Evolutionary conservation across 495 filamentous ascomycete genomes (phyloP).

Genomic region (Neurospora tetraspora): DNA sequence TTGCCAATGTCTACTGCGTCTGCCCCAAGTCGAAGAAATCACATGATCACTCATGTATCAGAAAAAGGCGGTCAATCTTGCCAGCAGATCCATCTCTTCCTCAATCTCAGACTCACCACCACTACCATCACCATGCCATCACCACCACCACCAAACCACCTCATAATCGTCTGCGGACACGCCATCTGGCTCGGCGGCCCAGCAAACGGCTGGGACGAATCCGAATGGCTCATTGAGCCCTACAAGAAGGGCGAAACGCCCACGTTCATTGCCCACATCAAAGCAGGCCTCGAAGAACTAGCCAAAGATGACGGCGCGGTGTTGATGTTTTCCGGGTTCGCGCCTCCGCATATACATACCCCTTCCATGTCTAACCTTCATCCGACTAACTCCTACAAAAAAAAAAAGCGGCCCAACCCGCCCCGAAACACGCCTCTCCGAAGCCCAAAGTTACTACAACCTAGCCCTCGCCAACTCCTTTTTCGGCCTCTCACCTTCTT

Average conservation of each 20-base stretch:
- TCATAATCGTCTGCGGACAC: constrained; percentile 75
- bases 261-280: constrained; percentile 63
- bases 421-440: constrained; percentile 41
- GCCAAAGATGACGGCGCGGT: constrained; percentile 30
- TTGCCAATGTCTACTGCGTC: background rate
- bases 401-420: constrained; percentile 52
- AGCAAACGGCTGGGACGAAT: constrained; percentile 44
- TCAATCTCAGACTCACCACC: background rate
- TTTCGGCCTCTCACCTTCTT: constrained; percentile 27
- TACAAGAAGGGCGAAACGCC: constrained; percentile 66
- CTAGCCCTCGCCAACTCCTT: constrained; percentile 32
- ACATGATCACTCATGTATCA: constrained; percentile 16
- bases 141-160: constrained; percentile 26
- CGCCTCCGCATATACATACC: background rate
- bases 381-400: background rate
- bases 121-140: background rate
- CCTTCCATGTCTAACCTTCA: background rate
- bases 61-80: constrained; percentile 8
- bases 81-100: background rate
- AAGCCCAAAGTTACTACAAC: constrained; percentile 57
- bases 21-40: constrained; percentile 5
- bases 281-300: constrained; percentile 46
- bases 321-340: constrained; percentile 62
- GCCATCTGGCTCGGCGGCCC: constrained; percentile 63
- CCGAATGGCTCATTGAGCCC: constrained; percentile 62